Evolutionary conservation across 306 rosid genomes (phyloP), one percentile per base, ranked within the genome.

Genomic region (Trifolium fragiferum): DNA sequence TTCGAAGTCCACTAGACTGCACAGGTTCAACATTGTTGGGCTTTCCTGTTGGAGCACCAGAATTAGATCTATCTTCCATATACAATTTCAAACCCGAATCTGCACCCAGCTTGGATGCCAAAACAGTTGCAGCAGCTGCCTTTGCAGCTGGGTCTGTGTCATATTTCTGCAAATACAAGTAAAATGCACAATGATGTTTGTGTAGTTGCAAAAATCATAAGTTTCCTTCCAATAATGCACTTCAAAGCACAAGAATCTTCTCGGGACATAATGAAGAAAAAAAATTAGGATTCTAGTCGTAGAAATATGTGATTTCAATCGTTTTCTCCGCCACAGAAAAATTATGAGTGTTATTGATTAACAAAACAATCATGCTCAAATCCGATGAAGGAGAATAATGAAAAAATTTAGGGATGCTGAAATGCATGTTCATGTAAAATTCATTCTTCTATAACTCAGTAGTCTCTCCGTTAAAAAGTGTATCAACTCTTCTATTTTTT

Each of bases 61-160:
- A 15, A 40, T 25, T 76, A 8, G 87, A 72, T 68, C 89, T 94
- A 61, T 87, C 90, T 41, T 83, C 96, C 79, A 93, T 62, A 57
- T 60, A 65, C 70, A 93, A 74, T 67, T 89, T 90, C 81, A 93
- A 50, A 61, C 98, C 98, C 0, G 96, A 91, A 73, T 91, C 98
- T 10, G 91, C 90, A 72, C 97, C 91, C 89, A 93, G 66, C 84
- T 91, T 93, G 20, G 97, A 93, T 57, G 97, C 98, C 71, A 93
- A 82, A 61, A 90, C 94, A 79, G 91, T 78, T 54, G 98, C 98
- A 65, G 97, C 98, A 2, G 98, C 98, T 37, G 98, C 98, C 84
- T 93, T 91, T 30, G 98, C 98, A 43, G 97, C 90, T 51, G 98
- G 98, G 77, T 93, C 98, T 73, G 97, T 78, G 72, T 93, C 98